Evolutionary conservation across 148 eudicot genomes (phyloP).

Genomic region (Rhododendron vialii): DNA sequence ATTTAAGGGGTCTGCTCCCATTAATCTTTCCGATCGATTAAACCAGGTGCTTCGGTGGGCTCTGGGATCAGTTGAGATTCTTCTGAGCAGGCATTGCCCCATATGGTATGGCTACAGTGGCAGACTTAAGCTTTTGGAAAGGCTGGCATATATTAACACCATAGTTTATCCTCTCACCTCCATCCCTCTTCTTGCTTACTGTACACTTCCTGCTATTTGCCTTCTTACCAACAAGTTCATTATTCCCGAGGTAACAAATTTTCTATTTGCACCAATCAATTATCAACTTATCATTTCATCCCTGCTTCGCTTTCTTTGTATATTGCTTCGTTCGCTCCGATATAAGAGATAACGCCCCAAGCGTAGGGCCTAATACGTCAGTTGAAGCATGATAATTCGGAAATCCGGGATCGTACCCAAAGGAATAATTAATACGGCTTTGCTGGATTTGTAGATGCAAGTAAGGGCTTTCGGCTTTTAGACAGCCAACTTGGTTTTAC

Average conservation of each 20-base stretch:
- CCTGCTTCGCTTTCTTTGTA: not conserved
- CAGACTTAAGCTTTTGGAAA: constrained; percentile 56
- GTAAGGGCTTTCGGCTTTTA: no score
- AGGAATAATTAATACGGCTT: no score
- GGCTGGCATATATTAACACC: constrained; percentile 65
- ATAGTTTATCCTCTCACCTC: constrained; percentile 68
- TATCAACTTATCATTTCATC: not conserved
- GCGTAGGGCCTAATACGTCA: no score
- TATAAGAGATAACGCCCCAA: no score
- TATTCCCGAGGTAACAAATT: constrained; percentile 58
- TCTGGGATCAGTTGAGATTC: constrained; percentile 70
- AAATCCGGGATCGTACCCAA: no score
- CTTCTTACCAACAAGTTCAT: constrained; percentile 72
- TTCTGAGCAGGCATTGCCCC: constrained; percentile 76
- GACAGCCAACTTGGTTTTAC: no score
- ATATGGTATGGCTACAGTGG: constrained; percentile 71
- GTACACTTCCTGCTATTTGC: constrained; percentile 70
- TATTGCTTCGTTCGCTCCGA: no score
- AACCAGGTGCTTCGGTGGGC: constrained; percentile 84
- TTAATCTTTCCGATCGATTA: constrained; percentile 75
- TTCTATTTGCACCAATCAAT: not conserved
- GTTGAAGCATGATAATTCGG: no score
- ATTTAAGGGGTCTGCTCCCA: constrained; percentile 79
- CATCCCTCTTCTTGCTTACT: constrained; percentile 61
- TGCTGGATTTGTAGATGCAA: no score